These are phyloP conservation scores for Areca catechu DNA, from an alignment of 176 grass and related monocot genomes.

Conservation along the genomic window DNA sequence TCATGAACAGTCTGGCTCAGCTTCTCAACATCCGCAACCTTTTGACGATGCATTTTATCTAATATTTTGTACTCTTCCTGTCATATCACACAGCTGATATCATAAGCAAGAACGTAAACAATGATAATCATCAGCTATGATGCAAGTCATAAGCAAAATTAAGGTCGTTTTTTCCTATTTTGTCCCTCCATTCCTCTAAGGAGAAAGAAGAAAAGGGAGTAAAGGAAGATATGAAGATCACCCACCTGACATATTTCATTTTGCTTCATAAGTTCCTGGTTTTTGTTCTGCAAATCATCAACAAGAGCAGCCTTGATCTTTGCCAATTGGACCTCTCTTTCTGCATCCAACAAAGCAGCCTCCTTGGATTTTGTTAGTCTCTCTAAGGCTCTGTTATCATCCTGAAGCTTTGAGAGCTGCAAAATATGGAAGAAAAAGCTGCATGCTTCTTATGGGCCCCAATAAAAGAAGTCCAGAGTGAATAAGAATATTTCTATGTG, in stretches of 20 bases:
- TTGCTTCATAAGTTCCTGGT: constrained; percentile 20
- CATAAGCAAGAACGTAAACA: no score
- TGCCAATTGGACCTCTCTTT: constrained; percentile 18
- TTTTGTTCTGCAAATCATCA: constrained; percentile 17
- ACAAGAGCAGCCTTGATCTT: constrained; percentile 17
- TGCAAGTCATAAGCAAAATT: no score
- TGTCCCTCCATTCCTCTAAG: no score
- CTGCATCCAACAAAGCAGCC: constrained; percentile 19
- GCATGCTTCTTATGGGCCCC: no score
- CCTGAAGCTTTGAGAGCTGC: constrained; percentile 14
- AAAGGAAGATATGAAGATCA: not conserved
- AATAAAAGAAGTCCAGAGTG: not conserved
- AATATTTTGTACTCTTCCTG: constrained; percentile 24
- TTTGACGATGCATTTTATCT: constrained; percentile 20
- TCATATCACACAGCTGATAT: not conserved
- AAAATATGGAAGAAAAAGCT: constrained; percentile 1
- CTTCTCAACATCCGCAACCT: constrained; percentile 18
- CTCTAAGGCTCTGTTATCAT: constrained; percentile 18
- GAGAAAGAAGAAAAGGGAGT: not conserved
- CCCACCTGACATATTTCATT: constrained; percentile 17
- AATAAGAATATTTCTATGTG: not conserved
- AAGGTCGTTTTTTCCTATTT: no score
- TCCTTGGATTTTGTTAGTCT: constrained; percentile 22
- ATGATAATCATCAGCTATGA: no score
- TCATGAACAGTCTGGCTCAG: constrained; percentile 16